These are phyloP conservation scores for Fusarium fracticaudum DNA, from an alignment of 2,329 filamentous ascomycete genomes.

Conservation along the genomic window DNA sequence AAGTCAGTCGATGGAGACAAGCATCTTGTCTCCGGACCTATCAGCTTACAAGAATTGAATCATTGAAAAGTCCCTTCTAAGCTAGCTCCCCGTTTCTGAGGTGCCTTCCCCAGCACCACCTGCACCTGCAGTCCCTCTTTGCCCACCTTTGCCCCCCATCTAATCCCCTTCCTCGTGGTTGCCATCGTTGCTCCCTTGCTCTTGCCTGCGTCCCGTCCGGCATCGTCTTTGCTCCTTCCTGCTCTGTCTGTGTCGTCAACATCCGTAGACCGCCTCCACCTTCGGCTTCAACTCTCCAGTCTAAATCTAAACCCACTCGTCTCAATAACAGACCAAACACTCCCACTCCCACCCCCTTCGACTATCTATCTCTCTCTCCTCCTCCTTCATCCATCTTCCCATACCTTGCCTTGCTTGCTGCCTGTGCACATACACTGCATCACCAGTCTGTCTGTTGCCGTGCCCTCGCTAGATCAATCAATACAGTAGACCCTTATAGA, in stretches of 20 bases:
- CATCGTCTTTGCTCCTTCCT: constrained; percentile 9
- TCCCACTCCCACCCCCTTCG: constrained; percentile 22
- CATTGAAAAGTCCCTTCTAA: constrained; percentile 33
- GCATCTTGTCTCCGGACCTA: constrained; percentile 19
- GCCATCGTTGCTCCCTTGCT: constrained; percentile 37
- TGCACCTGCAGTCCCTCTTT: constrained; percentile 21
- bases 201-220: neutral
- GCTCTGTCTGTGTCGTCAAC: constrained; percentile 35
- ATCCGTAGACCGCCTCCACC: constrained; percentile 44
- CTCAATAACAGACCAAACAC: constrained; percentile 40
- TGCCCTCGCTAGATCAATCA: constrained; percentile 27
- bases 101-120: constrained; percentile 31
- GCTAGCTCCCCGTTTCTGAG: constrained; percentile 32
- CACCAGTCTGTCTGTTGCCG: neutral
- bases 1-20: constrained; percentile 24
- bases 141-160: constrained; percentile 37
- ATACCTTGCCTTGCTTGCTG: neutral
- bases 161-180: constrained; percentile 32
- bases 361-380: constrained; percentile 21
- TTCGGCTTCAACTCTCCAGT: constrained; percentile 30
- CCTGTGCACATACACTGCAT: constrained; percentile 17
- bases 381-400: neutral
- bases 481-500: constrained; percentile 23
- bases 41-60: constrained; percentile 41
- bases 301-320: constrained; percentile 26